Evolutionary conservation across 371 early-diverging fungal species (phyloP).

Genomic region (Haplosporangium sp.): DNA sequence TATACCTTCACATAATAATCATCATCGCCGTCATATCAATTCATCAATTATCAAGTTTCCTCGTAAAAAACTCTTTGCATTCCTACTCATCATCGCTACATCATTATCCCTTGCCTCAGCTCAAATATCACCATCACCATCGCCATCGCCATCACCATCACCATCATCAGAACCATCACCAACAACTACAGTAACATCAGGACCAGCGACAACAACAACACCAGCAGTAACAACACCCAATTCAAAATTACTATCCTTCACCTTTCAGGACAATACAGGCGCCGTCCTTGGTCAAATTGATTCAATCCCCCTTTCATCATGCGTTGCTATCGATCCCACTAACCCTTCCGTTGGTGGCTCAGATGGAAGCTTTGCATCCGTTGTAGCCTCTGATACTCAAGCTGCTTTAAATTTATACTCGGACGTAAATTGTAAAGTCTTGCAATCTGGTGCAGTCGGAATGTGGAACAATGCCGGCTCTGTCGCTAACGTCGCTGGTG

Average conservation of each 20-base stretch:
- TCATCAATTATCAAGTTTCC: background rate
- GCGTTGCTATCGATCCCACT: background rate
- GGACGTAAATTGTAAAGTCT: constrained; percentile 9
- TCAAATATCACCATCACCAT: background rate
- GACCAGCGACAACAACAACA: too few species aligned
- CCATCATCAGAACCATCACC: background rate
- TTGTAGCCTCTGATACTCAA: constrained; percentile 12
- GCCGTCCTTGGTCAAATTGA: background rate
- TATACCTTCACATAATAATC: background rate
- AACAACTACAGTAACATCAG: too few species aligned
- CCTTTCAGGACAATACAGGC: constrained; percentile 9
- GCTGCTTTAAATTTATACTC: constrained; percentile 38
- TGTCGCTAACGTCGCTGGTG: background rate
- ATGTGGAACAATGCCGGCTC: constrained; percentile 11
- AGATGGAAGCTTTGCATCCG: constrained; percentile 1
- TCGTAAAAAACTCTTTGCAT: too few species aligned
- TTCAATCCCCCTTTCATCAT: background rate
- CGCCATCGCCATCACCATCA: background rate
- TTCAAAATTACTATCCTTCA: background rate
- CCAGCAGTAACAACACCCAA: too few species aligned
- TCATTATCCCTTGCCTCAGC: background rate
- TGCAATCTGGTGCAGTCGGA: constrained; percentile 16
- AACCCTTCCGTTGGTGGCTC: background rate
- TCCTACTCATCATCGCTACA: background rate
- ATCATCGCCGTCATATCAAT: background rate